These are phyloP conservation scores for Paraphysoderma sedebokerense DNA, from an alignment of 371 early-diverging fungal species.

Conservation along the genomic window DNA sequence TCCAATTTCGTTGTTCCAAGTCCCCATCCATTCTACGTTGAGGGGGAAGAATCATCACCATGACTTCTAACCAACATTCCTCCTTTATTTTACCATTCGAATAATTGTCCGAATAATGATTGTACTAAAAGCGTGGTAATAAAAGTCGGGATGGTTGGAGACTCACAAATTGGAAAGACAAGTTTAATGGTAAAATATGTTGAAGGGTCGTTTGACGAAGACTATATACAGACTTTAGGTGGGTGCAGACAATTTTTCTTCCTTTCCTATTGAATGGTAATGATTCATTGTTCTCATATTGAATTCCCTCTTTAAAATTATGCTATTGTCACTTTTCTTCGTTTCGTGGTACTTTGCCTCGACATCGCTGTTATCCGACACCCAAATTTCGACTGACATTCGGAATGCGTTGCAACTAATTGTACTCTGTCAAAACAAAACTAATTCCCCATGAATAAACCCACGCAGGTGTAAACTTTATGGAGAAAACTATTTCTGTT, in stretches of 20 bases:
- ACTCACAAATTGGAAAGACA: constrained; percentile 97
- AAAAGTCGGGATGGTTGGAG: constrained; percentile 97
- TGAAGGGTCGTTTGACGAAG: constrained; percentile 87
- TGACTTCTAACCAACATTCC: no score
- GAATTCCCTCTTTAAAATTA: not conserved
- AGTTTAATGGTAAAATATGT: constrained; percentile 96
- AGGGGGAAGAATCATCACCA: no score
- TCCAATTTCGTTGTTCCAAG: no score
- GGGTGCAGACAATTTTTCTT: constrained; percentile 2
- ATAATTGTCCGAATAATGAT: no score
- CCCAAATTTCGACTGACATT: no score
- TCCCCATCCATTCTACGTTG: no score
- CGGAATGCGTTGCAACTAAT: no score
- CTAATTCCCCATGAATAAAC: no score
- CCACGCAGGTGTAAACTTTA: constrained; percentile 91
- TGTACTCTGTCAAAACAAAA: no score
- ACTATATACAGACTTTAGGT: constrained; percentile 94
- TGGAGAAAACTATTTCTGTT: constrained; percentile 90
- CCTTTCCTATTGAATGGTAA: not conserved
- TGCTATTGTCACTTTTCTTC: not conserved
- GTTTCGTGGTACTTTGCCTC: no score
- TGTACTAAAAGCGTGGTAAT: constrained; percentile 50
- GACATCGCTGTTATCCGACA: no score
- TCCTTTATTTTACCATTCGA: no score
- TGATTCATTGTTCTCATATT: not conserved